These are phyloP conservation scores for Amoebophrya sp. DNA, from an alignment of 169 alveolate species.

Conservation along the genomic window DNA sequence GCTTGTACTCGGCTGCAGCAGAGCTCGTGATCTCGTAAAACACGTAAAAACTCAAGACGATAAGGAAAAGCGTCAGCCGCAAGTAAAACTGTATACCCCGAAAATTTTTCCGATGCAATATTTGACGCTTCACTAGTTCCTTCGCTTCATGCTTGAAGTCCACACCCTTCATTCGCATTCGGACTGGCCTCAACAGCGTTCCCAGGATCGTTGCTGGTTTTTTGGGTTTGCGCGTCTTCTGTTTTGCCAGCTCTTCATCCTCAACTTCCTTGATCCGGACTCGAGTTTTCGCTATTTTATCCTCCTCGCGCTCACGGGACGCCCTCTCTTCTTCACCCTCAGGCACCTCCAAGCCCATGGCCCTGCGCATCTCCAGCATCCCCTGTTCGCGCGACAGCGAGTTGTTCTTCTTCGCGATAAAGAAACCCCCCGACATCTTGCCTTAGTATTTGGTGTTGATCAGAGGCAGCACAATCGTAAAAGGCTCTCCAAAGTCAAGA, in stretches of 20 bases:
- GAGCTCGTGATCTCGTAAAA: neutral
- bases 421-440: constrained; percentile 10
- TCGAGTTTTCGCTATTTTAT: neutral
- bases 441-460: too few species aligned
- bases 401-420: neutral
- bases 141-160: neutral
- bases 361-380: neutral
- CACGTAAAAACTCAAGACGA: neutral
- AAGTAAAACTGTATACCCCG: neutral
- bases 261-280: neutral
- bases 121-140: neutral
- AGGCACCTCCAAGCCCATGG: neutral
- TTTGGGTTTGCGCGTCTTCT: neutral
- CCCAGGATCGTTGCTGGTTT: neutral
- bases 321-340: neutral
- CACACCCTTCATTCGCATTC: neutral
- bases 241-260: neutral
- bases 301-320: too few species aligned
- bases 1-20: neutral
- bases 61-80: neutral
- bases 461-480: too few species aligned
- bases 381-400: neutral
- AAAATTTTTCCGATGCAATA: neutral
- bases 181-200: neutral
- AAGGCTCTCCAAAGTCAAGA: too few species aligned